Evolutionary conservation across 306 rosid species (phyloP), one percentile per base, ranked within the genome.

Genomic region (Vicia sativa): DNA sequence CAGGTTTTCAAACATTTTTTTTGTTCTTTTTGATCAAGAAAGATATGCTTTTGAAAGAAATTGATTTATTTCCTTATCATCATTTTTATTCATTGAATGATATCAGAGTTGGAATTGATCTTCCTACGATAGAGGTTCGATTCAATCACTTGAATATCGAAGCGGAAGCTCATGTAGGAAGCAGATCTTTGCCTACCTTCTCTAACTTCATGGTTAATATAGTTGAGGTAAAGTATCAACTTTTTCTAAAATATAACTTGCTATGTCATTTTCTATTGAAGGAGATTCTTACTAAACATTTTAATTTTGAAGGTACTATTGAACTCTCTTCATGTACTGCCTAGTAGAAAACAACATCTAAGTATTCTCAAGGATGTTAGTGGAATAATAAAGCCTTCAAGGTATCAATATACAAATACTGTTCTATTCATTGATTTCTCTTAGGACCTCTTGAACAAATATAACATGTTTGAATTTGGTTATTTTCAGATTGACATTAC

Each of bases 371-470:
- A 81, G 38, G 85, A 89, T 79, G 74, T 82, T 15, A 85, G 84
- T 79, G 97, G 97, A 78, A 81, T 89, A 1, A 65, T 92, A 71
- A 89, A 73, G 68, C 97, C 96, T 5, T 71, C 79, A n/a, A 89
- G 91, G 96, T 85, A 69, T 60, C 12, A 28, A 56, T 56, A 54
- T 50, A 21, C 38, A 6, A 1, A 7, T 34, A 7, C 38, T 34
- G 9, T 34, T 34, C 0, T 34, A 7, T 34, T 34, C 9, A 34
- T 7, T 0, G 38, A 34, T 7, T 34, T 34, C 38, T 34, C 38
- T 34, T 34, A 34, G 38, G 38, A 7, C 2, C 38, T 34, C 38
- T 34, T 34, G 9, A 34, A 34, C 38, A 7, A 34, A 34, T 34
- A 7, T 7, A 34, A 34, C 38, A 34, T 34, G 9, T 34, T 34